Evolutionary conservation across 441 rosid genomes (phyloP).

Genomic region (Biscutella laevigata): DNA sequence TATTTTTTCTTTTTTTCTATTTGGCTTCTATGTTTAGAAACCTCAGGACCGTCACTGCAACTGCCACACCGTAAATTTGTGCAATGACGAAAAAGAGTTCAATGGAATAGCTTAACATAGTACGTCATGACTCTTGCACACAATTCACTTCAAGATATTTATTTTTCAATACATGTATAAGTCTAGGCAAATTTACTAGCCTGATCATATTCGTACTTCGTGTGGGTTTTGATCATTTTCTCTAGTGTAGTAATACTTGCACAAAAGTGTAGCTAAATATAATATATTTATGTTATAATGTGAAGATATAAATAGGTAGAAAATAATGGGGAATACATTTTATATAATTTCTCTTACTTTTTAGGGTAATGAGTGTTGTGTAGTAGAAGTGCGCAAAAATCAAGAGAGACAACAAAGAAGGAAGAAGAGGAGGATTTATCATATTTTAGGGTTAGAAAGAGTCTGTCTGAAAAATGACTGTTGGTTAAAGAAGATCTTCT

Average conservation of each 20-base stretch:
- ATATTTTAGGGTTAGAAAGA: constrained; percentile 20
- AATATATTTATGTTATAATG: background rate
- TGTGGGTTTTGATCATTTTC: background rate
- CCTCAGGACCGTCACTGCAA: too few relatives aligned
- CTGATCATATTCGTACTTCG: background rate
- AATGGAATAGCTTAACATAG: too few relatives aligned
- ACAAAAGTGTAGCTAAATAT: background rate
- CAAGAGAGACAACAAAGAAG: constrained; percentile 17
- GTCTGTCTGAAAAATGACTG: constrained; percentile 18
- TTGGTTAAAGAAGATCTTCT: constrained; percentile 29
- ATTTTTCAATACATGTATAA: too few relatives aligned
- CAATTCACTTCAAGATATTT: too few relatives aligned
- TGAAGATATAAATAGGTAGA: constrained; percentile 2
- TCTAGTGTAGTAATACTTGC: background rate
- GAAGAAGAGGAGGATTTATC: constrained; percentile 3
- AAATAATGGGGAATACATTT: constrained; percentile 8
- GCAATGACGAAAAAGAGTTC: too few relatives aligned
- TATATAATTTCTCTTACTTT: constrained; percentile 15
- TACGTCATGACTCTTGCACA: too few relatives aligned
- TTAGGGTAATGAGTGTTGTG: constrained; percentile 29
- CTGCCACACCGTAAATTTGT: too few relatives aligned
- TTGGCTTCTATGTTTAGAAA: too few relatives aligned
- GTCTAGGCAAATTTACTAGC: too few relatives aligned
- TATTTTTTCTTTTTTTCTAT: too few relatives aligned
- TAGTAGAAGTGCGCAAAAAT: constrained; percentile 12